A percentile compares a stretch with the other conserved stretches of the same genome.
These are phyloP conservation scores for Cyclocybe cylindracea DNA, from an alignment of 768 basidiomycete genomes.

Conservation along the genomic window DNA sequence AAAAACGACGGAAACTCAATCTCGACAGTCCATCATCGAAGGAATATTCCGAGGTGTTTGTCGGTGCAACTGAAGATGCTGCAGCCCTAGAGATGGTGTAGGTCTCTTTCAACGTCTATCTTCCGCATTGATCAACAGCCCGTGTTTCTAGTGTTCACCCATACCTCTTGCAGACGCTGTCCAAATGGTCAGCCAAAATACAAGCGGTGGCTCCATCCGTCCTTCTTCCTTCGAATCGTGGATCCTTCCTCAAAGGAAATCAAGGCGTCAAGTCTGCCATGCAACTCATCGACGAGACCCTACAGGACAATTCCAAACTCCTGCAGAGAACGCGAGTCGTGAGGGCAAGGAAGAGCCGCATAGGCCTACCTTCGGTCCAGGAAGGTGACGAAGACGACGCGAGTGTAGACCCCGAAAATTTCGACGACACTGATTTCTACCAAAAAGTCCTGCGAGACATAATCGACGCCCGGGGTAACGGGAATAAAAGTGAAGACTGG, in stretches of 20 bases:
- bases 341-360: slow-evolving; percentile 47
- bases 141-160: slow-evolving; percentile 58
- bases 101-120: slow-evolving; percentile 19
- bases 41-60: slow-evolving; percentile 38
- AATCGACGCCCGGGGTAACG: slow-evolving; percentile 67
- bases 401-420: slow-evolving; percentile 49
- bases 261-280: slow-evolving; percentile 64
- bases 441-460: slow-evolving; percentile 89
- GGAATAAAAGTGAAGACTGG: slow-evolving; percentile 57
- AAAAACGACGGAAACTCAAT: slow-evolving; percentile 56
- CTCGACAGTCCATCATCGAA: slow-evolving; percentile 23
- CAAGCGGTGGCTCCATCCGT: slow-evolving; percentile 86
- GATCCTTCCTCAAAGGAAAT: slow-evolving; percentile 61
- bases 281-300: slow-evolving; percentile 76
- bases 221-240: slow-evolving; percentile 69
- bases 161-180: slow-evolving; percentile 72
- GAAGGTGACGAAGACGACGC: slow-evolving; percentile 33
- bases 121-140: neutral
- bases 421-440: slow-evolving; percentile 93
- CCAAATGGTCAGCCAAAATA: slow-evolving; percentile 96
- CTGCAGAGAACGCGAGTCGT: slow-evolving; percentile 63
- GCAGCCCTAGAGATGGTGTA: slow-evolving; percentile 55
- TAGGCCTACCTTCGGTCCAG: slow-evolving; percentile 34
- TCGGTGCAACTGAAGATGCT: slow-evolving; percentile 41
- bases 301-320: slow-evolving; percentile 57